Evolutionary conservation across 306 rosid species (phyloP).

Genomic region (Lablab purpureus): DNA sequence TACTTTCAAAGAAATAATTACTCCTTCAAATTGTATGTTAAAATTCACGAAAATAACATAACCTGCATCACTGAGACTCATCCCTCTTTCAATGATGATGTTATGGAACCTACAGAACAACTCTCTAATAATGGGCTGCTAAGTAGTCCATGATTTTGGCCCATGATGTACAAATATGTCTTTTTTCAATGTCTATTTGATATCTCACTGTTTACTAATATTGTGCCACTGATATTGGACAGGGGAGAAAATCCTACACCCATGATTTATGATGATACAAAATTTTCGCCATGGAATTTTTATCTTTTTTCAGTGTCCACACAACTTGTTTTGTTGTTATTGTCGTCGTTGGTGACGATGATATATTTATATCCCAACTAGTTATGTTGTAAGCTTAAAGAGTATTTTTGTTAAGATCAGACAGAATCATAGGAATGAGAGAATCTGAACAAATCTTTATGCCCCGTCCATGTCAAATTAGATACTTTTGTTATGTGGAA

Average conservation of each 20-base stretch:
- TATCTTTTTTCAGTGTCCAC: not conserved
- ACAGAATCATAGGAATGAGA: constrained; percentile 42
- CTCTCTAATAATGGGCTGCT: not conserved
- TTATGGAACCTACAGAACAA: not conserved
- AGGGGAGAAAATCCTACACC: constrained; percentile 1
- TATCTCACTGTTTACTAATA: not conserved
- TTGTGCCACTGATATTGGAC: constrained; percentile 16
- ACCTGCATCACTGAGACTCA: not conserved
- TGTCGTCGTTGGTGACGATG: not conserved
- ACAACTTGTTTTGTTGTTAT: not conserved
- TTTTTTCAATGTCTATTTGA: not conserved
- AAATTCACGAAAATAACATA: no score
- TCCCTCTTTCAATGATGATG: not conserved
- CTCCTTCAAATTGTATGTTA: no score
- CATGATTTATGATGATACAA: not conserved
- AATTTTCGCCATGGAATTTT: not conserved
- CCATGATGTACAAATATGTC: not conserved
- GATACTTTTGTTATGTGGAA: constrained; percentile 11
- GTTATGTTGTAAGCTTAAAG: not conserved
- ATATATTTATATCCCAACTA: constrained; percentile 10
- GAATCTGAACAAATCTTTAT: constrained; percentile 41
- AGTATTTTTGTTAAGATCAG: constrained; percentile 33
- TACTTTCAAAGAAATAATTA: no score
- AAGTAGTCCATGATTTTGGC: not conserved
- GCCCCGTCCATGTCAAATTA: constrained; percentile 37